Conservation (phyloP, 2,329 filamentous ascomycete species). For the Colletotrichum lindemuthianum region DNA sequence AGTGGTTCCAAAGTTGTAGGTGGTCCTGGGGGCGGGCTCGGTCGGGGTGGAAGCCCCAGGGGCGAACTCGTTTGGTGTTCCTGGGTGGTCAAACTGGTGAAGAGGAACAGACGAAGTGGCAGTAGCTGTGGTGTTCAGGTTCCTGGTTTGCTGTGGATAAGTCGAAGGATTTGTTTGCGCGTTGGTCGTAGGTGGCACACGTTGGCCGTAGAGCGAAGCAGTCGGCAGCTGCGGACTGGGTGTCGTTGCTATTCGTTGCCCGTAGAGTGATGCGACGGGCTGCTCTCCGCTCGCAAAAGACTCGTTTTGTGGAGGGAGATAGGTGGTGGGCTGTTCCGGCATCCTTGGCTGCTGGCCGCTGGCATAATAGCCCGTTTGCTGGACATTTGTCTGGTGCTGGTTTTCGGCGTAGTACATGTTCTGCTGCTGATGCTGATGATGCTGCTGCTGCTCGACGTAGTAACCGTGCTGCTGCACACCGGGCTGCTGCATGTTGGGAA, state of each 20-base stretch:
- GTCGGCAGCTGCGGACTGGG: neutral
- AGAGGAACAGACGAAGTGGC: conserved; percentile 4
- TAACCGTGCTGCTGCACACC: conserved; percentile 10
- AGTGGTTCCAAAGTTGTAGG: conserved; percentile 7
- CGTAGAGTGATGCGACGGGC: conserved; percentile 10
- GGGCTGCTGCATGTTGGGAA: neutral
- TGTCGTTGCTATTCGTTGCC: neutral
- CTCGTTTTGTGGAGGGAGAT: neutral
- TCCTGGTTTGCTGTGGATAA: neutral
- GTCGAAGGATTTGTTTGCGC: neutral
- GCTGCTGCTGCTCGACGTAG: conserved; percentile 11
- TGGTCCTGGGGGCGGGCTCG: neutral
- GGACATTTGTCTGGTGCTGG: neutral
- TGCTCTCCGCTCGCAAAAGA: neutral
- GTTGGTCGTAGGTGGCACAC: too few relatives aligned
- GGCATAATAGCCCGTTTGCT: conserved; percentile 8
- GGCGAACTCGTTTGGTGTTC: conserved; percentile 23
- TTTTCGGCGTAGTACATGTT: neutral
- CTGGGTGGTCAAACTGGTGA: conserved; percentile 30
- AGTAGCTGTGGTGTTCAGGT: neutral
- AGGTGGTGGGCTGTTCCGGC: neutral
- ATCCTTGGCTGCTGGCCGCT: neutral
- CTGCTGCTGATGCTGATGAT: conserved; percentile 7
- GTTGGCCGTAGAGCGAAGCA: conserved; percentile 9
- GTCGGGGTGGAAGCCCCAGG: conserved; percentile 11